These are phyloP conservation scores for Ilyonectria robusta DNA, from an alignment of 2,329 filamentous ascomycete species.

Conservation along the genomic window DNA sequence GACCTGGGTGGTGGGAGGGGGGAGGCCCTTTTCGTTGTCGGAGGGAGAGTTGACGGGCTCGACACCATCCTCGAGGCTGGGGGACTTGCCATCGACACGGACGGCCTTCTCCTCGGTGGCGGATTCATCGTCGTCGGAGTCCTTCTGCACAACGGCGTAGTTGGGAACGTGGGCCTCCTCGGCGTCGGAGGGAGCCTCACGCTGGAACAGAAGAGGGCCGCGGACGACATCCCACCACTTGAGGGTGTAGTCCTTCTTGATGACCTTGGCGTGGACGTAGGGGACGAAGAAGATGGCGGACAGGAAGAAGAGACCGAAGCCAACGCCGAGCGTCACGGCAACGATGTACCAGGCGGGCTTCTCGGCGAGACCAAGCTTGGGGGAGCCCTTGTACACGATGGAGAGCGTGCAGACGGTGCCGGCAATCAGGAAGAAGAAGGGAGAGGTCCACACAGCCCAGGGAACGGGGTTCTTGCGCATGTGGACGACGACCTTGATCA, in stretches of 20 bases:
- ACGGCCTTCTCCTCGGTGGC: constrained; percentile 40
- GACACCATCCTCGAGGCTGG: constrained; percentile 36
- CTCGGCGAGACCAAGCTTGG: constrained; percentile 51
- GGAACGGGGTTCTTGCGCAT: constrained; percentile 78
- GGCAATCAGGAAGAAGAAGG: constrained; percentile 84
- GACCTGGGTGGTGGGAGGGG: constrained; percentile 59
- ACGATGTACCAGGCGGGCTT: constrained; percentile 79
- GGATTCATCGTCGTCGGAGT: constrained; percentile 59
- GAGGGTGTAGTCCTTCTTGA: constrained; percentile 77
- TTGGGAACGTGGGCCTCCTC: constrained; percentile 75
- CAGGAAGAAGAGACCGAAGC: constrained; percentile 71
- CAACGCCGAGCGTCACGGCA: constrained; percentile 75
- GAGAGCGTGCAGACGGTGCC: constrained; percentile 82
- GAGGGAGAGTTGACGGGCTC: constrained; percentile 32
- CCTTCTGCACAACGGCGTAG: constrained; percentile 83
- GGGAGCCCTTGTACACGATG: constrained; percentile 86
- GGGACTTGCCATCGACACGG: constrained; percentile 57
- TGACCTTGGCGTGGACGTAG: constrained; percentile 75
- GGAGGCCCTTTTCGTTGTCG: constrained; percentile 61
- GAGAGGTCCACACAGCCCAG: constrained; percentile 81
- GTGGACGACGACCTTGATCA: constrained; percentile 77
- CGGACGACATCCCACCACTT: constrained; percentile 73
- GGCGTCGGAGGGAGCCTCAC: constrained; percentile 66
- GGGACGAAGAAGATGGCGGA: constrained; percentile 81
- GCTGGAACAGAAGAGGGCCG: constrained; percentile 76